Percentiles rank a stretch among this genome's conserved stretches.
These are phyloP conservation scores for Dictyostelium intermedium DNA, from an alignment of 78 protist genomes.

Conservation along the genomic window DNA sequence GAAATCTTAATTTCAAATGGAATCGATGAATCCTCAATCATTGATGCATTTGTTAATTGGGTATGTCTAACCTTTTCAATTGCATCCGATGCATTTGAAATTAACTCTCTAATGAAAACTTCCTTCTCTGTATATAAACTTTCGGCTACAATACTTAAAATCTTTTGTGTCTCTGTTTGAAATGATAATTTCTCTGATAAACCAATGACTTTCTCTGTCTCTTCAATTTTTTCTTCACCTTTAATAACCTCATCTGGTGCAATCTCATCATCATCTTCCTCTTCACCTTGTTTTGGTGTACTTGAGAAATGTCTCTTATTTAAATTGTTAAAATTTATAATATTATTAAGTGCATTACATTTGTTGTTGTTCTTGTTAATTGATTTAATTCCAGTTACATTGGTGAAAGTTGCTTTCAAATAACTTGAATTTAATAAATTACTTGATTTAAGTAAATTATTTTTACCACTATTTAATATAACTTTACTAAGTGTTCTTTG, in stretches of 20 bases:
- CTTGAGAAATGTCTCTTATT: neutral
- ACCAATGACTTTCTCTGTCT: constrained; percentile 80
- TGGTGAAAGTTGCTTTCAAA: neutral
- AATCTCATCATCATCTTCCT: constrained; percentile 31
- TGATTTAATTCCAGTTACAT: neutral
- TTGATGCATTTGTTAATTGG: constrained; percentile 25
- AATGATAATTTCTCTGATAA: constrained; percentile 82
- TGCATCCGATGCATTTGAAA: constrained; percentile 97
- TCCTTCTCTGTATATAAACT: constrained; percentile 96
- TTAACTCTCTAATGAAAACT: constrained; percentile 95
- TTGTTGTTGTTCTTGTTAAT: neutral
- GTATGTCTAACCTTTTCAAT: constrained; percentile 93
- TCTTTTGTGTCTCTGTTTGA: constrained; percentile 96
- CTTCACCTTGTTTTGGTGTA: neutral
- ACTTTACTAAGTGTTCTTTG: constrained; percentile 5
- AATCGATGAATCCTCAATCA: constrained; percentile 4
- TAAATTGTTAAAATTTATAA: neutral
- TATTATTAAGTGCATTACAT: neutral
- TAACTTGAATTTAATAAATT: neutral
- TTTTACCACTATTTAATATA: neutral
- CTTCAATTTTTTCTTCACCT: constrained; percentile 28
- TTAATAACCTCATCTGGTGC: constrained; percentile 18
- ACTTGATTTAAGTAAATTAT: neutral
- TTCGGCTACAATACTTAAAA: constrained; percentile 95
- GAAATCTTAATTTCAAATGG: constrained; percentile 73